Percentiles rank a stretch among this genome's conserved stretches.
phyloP scores from a whole-genome alignment of 352 stramenopile species.

The Plasmopara halstedii region DNA sequence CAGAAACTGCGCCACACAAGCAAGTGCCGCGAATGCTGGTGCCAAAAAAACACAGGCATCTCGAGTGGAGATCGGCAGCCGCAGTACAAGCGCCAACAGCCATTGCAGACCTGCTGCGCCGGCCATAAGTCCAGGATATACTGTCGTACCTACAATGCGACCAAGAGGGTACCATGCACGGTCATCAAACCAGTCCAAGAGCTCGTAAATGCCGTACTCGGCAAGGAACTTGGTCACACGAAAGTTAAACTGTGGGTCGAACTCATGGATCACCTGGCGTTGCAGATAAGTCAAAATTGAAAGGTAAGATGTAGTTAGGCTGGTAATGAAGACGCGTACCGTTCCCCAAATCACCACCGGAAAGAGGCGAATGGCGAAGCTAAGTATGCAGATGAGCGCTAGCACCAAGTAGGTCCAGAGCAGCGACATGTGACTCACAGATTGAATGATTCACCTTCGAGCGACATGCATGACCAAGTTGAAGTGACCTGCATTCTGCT shows the following conservation, averaged over 20 bases:
- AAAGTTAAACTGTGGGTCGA: conserved; percentile 98
- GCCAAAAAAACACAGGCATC: conserved; percentile 89
- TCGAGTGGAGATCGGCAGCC: conserved; percentile 46
- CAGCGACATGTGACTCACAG: conserved; percentile 13
- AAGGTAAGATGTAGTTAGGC: no score
- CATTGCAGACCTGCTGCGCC: conserved; percentile 78
- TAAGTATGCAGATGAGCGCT: conserved; percentile 80
- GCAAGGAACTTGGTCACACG: conserved; percentile 94
- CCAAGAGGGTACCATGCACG: conserved; percentile 92
- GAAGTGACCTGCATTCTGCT: conserved; percentile 31
- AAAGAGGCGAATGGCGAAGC: conserved; percentile 88
- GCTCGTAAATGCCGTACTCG: conserved; percentile 86
- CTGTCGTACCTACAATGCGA: conserved; percentile 85
- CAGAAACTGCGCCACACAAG: conserved; percentile 82
- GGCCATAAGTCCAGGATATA: conserved; percentile 91
- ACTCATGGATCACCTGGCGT: conserved; percentile 85
- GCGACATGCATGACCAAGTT: conserved; percentile 22
- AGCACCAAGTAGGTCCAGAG: conserved; percentile 43
- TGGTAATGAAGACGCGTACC: conserved; percentile 24
- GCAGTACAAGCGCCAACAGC: conserved; percentile 14
- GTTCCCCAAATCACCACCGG: conserved; percentile 87
- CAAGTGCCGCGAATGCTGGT: conserved; percentile 81
- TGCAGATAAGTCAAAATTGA: neutral
- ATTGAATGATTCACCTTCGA: conserved; percentile 24
- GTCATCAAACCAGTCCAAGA: conserved; percentile 98